These are phyloP conservation scores for Hawksworthiomyces lignivorus DNA, from an alignment of 2,329 filamentous ascomycete species.

Conservation along the genomic window DNA sequence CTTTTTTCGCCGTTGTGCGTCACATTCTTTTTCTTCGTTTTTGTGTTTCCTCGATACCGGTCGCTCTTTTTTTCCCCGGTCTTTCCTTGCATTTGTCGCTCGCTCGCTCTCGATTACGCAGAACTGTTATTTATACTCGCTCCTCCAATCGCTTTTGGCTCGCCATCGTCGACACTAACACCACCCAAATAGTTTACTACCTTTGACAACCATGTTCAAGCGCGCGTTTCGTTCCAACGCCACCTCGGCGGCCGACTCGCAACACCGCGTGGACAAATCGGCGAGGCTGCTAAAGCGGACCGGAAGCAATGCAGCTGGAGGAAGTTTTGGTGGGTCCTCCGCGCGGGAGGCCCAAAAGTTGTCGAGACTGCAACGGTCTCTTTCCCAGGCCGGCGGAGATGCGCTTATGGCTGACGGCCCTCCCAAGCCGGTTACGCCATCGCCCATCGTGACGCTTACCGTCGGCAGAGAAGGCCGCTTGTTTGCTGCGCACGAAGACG, in stretches of 20 bases:
- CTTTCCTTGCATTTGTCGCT: conserved; percentile 26
- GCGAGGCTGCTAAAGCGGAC: conserved; percentile 69
- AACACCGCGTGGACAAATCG: conserved; percentile 73
- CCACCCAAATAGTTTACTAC: conserved; percentile 1
- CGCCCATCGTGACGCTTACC: conserved; percentile 78
- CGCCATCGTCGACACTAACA: conserved; percentile 4
- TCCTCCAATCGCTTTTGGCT: conserved; percentile 2
- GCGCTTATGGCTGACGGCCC: conserved; percentile 23
- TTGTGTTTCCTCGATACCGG: conserved; percentile 27
- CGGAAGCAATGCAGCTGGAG: conserved; percentile 11
- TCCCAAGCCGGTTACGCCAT: conserved; percentile 32
- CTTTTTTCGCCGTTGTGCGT: conserved; percentile 26
- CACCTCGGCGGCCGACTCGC: conserved; percentile 27
- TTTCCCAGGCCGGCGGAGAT: conserved; percentile 42
- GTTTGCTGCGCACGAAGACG: conserved; percentile 92
- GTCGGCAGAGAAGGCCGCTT: conserved; percentile 79
- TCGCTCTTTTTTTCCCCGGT: conserved; percentile 20
- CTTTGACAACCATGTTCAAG: conserved; percentile 68
- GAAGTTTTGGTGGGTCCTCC: conserved; percentile 24
- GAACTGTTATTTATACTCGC: background rate
- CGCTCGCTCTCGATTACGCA: conserved; percentile 12
- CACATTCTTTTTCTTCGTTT: conserved; percentile 24
- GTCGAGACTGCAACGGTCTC: conserved; percentile 77
- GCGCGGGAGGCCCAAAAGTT: conserved; percentile 69
- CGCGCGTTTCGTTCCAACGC: conserved; percentile 74